A percentile compares a stretch with the other conserved stretches of the same genome.
Evolutionary conservation across 352 stramenopile genomes (phyloP).

Genomic region (Phytophthora pistaciae): DNA sequence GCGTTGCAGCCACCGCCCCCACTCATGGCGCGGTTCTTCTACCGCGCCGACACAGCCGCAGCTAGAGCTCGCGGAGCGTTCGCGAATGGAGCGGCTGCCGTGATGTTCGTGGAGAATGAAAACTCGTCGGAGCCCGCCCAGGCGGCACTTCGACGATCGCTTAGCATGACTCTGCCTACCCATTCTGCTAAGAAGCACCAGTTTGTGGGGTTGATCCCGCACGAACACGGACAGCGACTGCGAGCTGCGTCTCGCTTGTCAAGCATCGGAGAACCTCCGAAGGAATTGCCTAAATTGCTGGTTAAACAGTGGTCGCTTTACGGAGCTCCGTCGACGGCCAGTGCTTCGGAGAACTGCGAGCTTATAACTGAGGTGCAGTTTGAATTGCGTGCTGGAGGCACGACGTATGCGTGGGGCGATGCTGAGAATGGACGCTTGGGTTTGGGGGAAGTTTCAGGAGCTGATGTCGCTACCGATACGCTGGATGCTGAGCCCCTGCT

Average conservation of each 20-base stretch:
- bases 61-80: constrained; percentile 50
- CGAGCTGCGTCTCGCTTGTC: constrained; percentile 28
- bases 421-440: constrained; percentile 68
- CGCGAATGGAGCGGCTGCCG: constrained; percentile 52
- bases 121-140: constrained; percentile 32
- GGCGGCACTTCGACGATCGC: constrained; percentile 29
- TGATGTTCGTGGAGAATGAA: constrained; percentile 59
- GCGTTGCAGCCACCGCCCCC: constrained; percentile 34
- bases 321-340: constrained; percentile 13
- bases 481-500: constrained; percentile 8
- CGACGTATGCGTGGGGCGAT: constrained; percentile 73
- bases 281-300: background rate
- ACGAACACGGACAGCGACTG: constrained; percentile 37
- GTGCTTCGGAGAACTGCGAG: constrained; percentile 35
- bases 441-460: constrained; percentile 37
- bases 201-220: constrained; percentile 33
- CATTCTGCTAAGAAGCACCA: constrained; percentile 20
- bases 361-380: constrained; percentile 60
- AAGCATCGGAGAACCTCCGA: constrained; percentile 8
- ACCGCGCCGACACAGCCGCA: constrained; percentile 51
- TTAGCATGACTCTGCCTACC: constrained; percentile 8
- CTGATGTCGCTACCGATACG: constrained; percentile 1
- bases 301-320: constrained; percentile 22
- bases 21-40: constrained; percentile 59
- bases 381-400: constrained; percentile 55